phyloP scores from a whole-genome alignment of 371 early-diverging fungal genomes.

The Syncephalastrum monosporum region DNA sequence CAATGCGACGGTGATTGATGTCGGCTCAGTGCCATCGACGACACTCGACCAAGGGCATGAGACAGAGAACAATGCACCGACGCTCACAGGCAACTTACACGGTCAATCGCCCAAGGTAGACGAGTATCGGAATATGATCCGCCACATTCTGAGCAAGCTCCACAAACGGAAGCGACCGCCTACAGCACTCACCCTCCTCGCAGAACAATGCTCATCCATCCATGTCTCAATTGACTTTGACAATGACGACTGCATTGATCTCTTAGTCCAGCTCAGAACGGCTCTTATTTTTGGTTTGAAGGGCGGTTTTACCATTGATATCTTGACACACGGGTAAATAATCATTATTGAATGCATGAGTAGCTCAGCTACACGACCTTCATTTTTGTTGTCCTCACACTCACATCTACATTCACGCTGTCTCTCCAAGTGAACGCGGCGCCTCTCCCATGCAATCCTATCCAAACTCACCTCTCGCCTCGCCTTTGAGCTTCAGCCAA shows the following conservation, averaged over 20 bases:
- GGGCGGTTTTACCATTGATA: constrained; percentile 25
- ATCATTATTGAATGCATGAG: background rate
- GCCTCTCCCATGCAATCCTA: background rate
- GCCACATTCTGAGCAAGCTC: constrained; percentile 35
- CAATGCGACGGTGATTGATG: too few relatives aligned
- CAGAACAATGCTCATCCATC: constrained; percentile 19
- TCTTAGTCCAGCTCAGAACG: constrained; percentile 42
- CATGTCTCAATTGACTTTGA: constrained; percentile 29
- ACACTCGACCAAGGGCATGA: background rate
- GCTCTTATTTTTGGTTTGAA: constrained; percentile 31
- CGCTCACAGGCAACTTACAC: background rate
- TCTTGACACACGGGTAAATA: constrained; percentile 30
- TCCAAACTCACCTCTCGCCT: background rate
- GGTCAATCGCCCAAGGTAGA: constrained; percentile 36
- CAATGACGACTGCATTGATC: constrained; percentile 44
- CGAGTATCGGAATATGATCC: constrained; percentile 43
- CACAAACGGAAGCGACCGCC: constrained; percentile 44
- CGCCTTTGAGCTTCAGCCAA: constrained; percentile 1
- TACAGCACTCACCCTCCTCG: constrained; percentile 24
- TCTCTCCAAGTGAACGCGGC: background rate
- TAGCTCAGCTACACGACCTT: background rate
- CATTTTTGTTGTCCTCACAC: background rate
- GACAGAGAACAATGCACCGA: background rate
- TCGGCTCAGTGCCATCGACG: background rate
- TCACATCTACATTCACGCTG: background rate